Evolutionary conservation across 371 early-diverging fungal species (phyloP), one percentile per base, ranked within the genome.

Genomic region (Apophysomyces trapeziformis): DNA sequence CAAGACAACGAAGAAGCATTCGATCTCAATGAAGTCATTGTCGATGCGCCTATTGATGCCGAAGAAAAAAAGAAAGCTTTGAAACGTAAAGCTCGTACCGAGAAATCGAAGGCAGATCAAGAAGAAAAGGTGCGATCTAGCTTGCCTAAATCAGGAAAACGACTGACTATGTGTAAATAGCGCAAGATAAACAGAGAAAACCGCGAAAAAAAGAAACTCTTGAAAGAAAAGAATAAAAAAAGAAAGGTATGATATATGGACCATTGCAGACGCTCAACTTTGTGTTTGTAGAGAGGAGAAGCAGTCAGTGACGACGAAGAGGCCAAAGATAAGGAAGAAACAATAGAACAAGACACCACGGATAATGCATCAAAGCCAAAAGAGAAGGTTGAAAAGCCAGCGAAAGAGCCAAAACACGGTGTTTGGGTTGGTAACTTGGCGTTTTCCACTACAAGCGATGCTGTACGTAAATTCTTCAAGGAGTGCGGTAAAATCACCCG

Each of bases 341-440:
- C 54, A 4, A 21, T 65, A 65, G 64, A 69, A 61, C 56, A 68
- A 56, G 43, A 71, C 65, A 57, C 68, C 70, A 56, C 44, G 64
- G 43, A 26, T 26, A 26, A 1, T 26, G 32, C 32, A 26, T 26
- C 32, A 26, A 73, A 66, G 69, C 60, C 36, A 26, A 64, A 65
- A 64, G 68, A 63, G 66, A 70, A 71, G 57, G 69, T 43, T 67
- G 57, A n/a, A 60, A 60, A 60, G 39, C 66, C 65, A 16, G 69
- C 70, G 63, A 75, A 67, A 14, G 74, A 81, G 18, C 65, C 77
- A 12, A 79, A 79, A 54, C 76, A 78, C 21, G 86, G 90, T 70
- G 79, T 92, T 58, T 92, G 93, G 93, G 87, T 92, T 38, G 93
- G 93, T 7, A 92, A 92, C 71, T 73, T 92, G 38, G 76, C 87